Evolutionary conservation across 2,329 filamentous ascomycete genomes (phyloP).

Genomic region (Hypoxylon sp.): DNA sequence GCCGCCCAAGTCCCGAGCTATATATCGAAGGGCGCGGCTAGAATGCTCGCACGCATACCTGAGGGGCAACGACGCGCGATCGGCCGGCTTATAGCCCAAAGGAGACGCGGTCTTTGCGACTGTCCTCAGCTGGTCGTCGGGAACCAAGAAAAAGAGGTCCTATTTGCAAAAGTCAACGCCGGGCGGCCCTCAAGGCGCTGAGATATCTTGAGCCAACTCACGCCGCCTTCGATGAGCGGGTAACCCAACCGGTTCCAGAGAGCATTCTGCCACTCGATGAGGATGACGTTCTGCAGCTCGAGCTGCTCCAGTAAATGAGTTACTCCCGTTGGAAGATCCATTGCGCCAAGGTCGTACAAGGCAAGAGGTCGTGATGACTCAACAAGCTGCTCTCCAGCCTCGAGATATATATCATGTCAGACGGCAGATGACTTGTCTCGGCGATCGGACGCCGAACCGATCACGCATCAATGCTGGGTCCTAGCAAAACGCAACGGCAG

Average conservation of each 20-base stretch:
- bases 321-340: not conserved
- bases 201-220: constrained; percentile 7
- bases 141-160: constrained; percentile 15
- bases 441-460: too few species aligned
- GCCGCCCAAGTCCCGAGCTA: not conserved
- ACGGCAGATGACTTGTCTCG: too few species aligned
- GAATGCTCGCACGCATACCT: constrained; percentile 5
- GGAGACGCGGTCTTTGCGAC: constrained; percentile 1
- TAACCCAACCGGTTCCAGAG: constrained; percentile 9
- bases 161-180: not conserved
- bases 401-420: too few species aligned
- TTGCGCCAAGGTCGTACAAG: not conserved
- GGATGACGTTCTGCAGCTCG: constrained; percentile 4
- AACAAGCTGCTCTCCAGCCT: too few species aligned
- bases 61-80: constrained; percentile 3
- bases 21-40: constrained; percentile 3
- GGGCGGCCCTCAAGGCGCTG: too few species aligned
- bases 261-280: constrained; percentile 13
- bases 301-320: constrained; percentile 9
- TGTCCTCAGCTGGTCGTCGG: constrained; percentile 6
- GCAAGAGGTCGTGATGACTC: too few species aligned
- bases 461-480: too few species aligned
- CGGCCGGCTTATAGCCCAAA: constrained; percentile 4
- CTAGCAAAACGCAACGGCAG: too few species aligned
- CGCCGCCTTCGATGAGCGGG: not conserved